These are phyloP conservation scores for Trypanosoma caninum DNA, from an alignment of 208 protist species.

Conservation along the genomic window DNA sequence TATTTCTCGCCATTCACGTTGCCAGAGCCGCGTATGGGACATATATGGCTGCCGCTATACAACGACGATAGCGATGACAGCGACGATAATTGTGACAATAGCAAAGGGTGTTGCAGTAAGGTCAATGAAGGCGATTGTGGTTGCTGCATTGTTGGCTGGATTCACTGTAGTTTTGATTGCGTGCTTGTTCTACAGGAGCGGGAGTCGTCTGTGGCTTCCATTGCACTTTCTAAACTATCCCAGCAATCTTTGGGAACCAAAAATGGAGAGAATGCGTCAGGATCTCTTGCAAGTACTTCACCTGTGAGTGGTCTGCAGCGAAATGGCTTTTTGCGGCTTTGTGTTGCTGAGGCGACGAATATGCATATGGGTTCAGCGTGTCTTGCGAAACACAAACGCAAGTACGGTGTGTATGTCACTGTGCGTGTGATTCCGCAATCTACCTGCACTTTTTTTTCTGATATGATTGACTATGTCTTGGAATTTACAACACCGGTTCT, in stretches of 20 bases:
- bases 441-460: neutral
- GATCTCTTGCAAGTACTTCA: slow-evolving; percentile 7
- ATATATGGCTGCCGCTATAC: slow-evolving; percentile 50
- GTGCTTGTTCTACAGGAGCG: neutral
- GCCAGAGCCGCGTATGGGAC: neutral
- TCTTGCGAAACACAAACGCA: neutral
- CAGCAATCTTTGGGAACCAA: neutral
- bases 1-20: slow-evolving; percentile 29
- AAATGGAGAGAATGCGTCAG: neutral
- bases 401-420: neutral
- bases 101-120: neutral
- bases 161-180: slow-evolving; percentile 22
- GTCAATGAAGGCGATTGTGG: neutral
- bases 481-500: neutral
- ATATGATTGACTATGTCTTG: neutral
- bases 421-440: slow-evolving; percentile 9
- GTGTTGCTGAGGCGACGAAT: slow-evolving; percentile 7
- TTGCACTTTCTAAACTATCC: slow-evolving; percentile 13
- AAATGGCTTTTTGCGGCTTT: slow-evolving; percentile 13
- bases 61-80: neutral
- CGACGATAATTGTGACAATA: neutral
- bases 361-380: neutral
- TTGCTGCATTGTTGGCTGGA: slow-evolving; percentile 1
- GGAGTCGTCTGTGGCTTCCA: neutral
- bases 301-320: neutral